Percentiles rank a stretch among this genome's conserved stretches.
Evolutionary conservation across 345 rosid genomes (phyloP).

Genomic region (Moricandia arvensis): DNA sequence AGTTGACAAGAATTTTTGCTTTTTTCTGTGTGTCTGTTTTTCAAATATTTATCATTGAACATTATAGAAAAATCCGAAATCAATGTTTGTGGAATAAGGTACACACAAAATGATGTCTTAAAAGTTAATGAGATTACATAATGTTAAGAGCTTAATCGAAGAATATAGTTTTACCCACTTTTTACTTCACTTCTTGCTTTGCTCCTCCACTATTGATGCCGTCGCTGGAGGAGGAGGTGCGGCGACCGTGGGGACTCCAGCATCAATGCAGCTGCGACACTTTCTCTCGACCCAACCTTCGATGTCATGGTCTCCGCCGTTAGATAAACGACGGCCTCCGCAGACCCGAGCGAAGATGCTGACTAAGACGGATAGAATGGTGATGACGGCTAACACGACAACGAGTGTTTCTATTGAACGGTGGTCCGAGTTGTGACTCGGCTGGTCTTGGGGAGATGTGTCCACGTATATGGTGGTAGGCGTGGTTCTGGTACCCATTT

Average conservation of each 20-base stretch:
- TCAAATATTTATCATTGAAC: too few relatives aligned
- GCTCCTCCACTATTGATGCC: background rate
- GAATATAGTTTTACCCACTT: too few relatives aligned
- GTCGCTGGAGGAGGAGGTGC: constrained; percentile 34
- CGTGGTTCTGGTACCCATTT: constrained; percentile 29
- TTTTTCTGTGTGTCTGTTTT: too few relatives aligned
- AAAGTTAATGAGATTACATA: too few relatives aligned
- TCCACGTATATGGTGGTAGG: constrained; percentile 37
- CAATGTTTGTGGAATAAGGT: too few relatives aligned
- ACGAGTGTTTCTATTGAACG: constrained; percentile 75
- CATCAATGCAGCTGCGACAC: constrained; percentile 84
- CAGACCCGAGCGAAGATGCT: constrained; percentile 76
- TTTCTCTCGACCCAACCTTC: constrained; percentile 90
- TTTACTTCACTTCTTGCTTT: too few relatives aligned
- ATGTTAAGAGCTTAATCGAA: too few relatives aligned
- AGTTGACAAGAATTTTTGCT: too few relatives aligned
- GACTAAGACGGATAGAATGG: constrained; percentile 62
- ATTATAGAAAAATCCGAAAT: too few relatives aligned
- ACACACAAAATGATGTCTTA: too few relatives aligned
- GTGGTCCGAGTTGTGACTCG: constrained; percentile 34
- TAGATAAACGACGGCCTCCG: constrained; percentile 66
- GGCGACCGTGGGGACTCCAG: constrained; percentile 53
- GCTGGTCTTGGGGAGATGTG: constrained; percentile 32
- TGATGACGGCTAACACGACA: constrained; percentile 76
- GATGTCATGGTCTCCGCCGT: constrained; percentile 65